Conservation (phyloP, 192 early-diverging fungal species). For the Physocladia obscura region DNA sequence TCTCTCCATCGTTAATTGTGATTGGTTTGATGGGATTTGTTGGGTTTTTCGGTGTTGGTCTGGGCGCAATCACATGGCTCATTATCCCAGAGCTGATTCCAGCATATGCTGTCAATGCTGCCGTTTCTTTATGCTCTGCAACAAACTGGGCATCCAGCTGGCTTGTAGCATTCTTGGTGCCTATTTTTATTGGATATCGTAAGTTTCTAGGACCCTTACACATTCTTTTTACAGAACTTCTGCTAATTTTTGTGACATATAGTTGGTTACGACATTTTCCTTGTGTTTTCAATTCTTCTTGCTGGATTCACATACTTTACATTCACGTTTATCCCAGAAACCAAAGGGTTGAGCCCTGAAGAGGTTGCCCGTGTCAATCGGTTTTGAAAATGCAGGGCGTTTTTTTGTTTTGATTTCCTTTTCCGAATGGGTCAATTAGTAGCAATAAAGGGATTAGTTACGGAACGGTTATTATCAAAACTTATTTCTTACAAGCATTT, state of each 20-base stretch:
- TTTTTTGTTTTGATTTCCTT: too few species aligned
- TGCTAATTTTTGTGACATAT: slow-evolving; percentile 6
- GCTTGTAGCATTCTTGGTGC: slow-evolving; percentile 63
- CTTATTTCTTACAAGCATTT: too few species aligned
- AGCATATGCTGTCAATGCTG: slow-evolving; percentile 68
- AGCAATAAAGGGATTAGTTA: too few species aligned
- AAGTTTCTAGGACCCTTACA: slow-evolving; percentile 13
- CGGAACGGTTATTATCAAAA: too few species aligned
- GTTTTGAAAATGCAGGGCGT: too few species aligned
- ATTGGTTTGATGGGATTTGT: slow-evolving; percentile 65
- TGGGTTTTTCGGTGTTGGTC: slow-evolving; percentile 72
- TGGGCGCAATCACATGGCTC: slow-evolving; percentile 87
- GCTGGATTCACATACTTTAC: slow-evolving; percentile 67
- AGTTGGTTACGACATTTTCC: slow-evolving; percentile 54
- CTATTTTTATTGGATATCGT: slow-evolving; percentile 46
- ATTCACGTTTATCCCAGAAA: slow-evolving; percentile 72
- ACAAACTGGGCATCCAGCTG: slow-evolving; percentile 73
- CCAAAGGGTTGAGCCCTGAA: slow-evolving; percentile 74
- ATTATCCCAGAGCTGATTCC: slow-evolving; percentile 76
- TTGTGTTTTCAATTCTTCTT: slow-evolving; percentile 72
- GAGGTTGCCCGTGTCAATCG: slow-evolving; percentile 50
- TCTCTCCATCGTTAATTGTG: slow-evolving; percentile 30
- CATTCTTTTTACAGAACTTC: background rate
- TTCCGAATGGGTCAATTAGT: too few species aligned
- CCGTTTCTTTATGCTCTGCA: slow-evolving; percentile 68